Conservation (phyloP, 2,329 filamentous ascomycete species). For the Nigrospora sphaerica region DNA sequence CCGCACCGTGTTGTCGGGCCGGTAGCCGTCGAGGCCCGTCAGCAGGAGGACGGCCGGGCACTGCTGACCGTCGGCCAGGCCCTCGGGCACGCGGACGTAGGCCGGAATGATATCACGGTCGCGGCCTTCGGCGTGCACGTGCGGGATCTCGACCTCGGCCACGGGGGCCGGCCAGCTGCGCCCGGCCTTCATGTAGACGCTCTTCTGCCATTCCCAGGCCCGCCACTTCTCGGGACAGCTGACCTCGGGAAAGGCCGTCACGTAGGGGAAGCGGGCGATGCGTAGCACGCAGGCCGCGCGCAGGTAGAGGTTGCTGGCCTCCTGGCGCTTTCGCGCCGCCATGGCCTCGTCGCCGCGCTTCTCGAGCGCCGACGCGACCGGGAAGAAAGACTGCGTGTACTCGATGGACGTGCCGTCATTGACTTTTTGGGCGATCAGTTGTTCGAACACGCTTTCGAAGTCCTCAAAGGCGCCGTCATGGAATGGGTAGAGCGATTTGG, state of each 20-base stretch:
- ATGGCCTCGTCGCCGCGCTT: constrained; percentile 43
- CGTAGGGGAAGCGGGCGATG: constrained; percentile 63
- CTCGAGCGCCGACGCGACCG: constrained; percentile 51
- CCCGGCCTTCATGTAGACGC: constrained; percentile 51
- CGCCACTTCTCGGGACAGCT: constrained; percentile 43
- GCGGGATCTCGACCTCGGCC: constrained; percentile 53
- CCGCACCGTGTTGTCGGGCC: constrained; percentile 55
- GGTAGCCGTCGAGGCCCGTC: constrained; percentile 56
- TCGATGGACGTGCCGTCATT: constrained; percentile 58
- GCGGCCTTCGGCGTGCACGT: constrained; percentile 37
- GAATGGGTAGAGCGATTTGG: constrained; percentile 63
- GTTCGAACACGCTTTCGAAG: constrained; percentile 62
- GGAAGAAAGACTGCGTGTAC: constrained; percentile 59
- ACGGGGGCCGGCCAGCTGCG: constrained; percentile 50
- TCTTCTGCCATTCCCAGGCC: constrained; percentile 61
- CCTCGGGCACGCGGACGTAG: constrained; percentile 55
- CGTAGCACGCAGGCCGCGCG: constrained; percentile 67
- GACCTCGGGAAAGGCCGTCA: constrained; percentile 29
- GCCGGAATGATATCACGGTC: constrained; percentile 54
- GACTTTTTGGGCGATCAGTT: constrained; percentile 51
- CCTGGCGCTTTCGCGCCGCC: constrained; percentile 36
- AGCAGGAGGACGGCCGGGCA: constrained; percentile 48
- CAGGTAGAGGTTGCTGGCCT: constrained; percentile 58
- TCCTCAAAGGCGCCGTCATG: constrained; percentile 64
- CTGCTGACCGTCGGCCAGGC: constrained; percentile 11